Evolutionary conservation across 2,329 filamentous ascomycete species (phyloP).

Genomic region (Diaporthe eres): DNA sequence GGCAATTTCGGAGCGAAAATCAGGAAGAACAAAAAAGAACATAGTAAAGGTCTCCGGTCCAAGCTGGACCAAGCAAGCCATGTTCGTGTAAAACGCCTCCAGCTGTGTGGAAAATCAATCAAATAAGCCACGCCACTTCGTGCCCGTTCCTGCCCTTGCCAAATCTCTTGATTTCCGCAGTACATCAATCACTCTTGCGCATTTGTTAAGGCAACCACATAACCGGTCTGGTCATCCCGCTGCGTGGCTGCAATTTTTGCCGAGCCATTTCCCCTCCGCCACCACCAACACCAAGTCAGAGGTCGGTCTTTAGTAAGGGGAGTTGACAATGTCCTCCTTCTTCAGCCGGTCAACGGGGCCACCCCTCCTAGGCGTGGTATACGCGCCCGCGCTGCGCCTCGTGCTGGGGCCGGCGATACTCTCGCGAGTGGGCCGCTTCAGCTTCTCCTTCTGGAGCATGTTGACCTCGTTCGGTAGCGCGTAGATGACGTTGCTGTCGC

Average conservation of each 20-base stretch:
- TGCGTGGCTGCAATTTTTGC: no score
- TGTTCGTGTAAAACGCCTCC: slow-evolving; percentile 12
- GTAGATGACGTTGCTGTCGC: slow-evolving; percentile 98
- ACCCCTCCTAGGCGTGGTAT: slow-evolving; percentile 36
- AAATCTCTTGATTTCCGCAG: no score
- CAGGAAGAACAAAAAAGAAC: neutral
- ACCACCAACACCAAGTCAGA: neutral
- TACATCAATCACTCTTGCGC: neutral
- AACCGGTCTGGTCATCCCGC: neutral
- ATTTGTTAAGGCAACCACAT: neutral
- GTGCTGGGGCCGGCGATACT: slow-evolving; percentile 81
- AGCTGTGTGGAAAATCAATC: neutral
- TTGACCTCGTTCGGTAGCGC: slow-evolving; percentile 97
- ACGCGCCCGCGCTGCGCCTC: slow-evolving; percentile 64
- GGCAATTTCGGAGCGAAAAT: neutral
- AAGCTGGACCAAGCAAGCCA: slow-evolving; percentile 17
- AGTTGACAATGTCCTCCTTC: slow-evolving; percentile 87
- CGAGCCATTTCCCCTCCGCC: neutral
- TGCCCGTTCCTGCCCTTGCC: neutral
- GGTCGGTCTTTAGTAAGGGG: slow-evolving; percentile 61
- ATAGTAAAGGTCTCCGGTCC: neutral
- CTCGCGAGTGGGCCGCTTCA: slow-evolving; percentile 91
- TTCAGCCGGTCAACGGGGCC: slow-evolving; percentile 62
- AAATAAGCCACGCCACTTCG: neutral
- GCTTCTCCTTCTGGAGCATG: slow-evolving; percentile 89